These are phyloP conservation scores for Aphanomyces euteiches DNA, from an alignment of 352 stramenopile species.

Conservation along the genomic window DNA sequence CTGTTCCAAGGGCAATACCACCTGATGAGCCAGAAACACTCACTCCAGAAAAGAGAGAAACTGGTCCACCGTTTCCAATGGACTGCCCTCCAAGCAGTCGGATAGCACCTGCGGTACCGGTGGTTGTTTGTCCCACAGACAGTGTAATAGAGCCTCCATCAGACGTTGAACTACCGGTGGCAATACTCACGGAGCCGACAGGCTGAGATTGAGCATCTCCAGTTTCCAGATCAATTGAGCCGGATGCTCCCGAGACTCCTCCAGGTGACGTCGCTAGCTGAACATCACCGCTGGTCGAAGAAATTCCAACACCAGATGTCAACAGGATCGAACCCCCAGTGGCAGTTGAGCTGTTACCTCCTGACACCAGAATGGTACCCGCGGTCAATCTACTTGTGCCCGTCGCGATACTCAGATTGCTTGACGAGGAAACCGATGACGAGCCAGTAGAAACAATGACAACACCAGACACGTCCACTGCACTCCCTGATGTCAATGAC, in stretches of 20 bases:
- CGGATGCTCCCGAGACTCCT: neutral
- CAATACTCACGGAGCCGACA: neutral
- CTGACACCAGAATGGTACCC: neutral
- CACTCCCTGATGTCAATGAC: neutral
- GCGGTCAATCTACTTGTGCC: neutral
- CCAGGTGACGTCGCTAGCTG: neutral
- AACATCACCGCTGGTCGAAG: slow-evolving; percentile 7
- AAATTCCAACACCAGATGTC: neutral
- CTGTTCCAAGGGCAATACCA: slow-evolving; percentile 3
- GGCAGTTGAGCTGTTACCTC: neutral
- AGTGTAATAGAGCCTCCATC: slow-evolving; percentile 14
- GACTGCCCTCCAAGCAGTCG: slow-evolving; percentile 7
- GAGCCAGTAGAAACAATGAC: slow-evolving; percentile 2
- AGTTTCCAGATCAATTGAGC: slow-evolving; percentile 6
- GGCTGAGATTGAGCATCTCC: neutral
- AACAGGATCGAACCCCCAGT: neutral
- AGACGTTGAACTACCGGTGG: neutral
- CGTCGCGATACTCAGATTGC: neutral
- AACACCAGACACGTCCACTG: neutral
- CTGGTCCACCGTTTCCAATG: neutral
- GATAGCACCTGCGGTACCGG: slow-evolving; percentile 1
- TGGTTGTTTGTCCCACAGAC: slow-evolving; percentile 5
- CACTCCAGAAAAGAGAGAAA: slow-evolving; percentile 15
- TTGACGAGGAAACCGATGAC: neutral
- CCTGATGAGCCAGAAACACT: neutral